phyloP scores from a whole-genome alignment of 2,329 filamentous ascomycete species.

The Cladosporium sp. region DNA sequence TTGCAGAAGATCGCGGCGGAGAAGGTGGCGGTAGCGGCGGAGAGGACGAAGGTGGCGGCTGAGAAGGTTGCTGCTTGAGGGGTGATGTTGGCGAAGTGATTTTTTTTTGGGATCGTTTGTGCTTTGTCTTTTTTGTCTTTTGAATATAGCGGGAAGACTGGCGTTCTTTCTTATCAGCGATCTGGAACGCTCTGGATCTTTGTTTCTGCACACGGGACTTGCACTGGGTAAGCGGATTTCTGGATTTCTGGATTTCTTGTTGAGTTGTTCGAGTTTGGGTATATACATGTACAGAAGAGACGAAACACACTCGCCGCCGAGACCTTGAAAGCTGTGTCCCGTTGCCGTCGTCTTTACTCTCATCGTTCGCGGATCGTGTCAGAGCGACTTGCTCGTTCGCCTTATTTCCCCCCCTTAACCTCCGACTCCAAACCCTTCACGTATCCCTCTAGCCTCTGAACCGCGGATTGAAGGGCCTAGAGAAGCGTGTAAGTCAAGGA shows the following conservation, averaged over 20 bases:
- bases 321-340: not conserved
- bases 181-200: not conserved
- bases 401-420: slow-evolving; percentile 59
- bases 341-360: not conserved
- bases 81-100: not conserved
- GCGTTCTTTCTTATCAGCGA: not conserved
- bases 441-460: slow-evolving; percentile 80
- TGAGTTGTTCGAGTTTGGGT: slow-evolving; percentile 11
- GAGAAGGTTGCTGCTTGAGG: slow-evolving; percentile 5
- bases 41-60: slow-evolving; percentile 35
- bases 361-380: not conserved
- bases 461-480: slow-evolving; percentile 86
- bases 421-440: slow-evolving; percentile 78
- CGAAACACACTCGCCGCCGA: slow-evolving; percentile 2
- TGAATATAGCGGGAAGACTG: not conserved
- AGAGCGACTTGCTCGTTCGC: too few relatives aligned
- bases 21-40: slow-evolving; percentile 38
- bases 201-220: not conserved
- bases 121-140: not conserved
- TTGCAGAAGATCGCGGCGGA: slow-evolving; percentile 60
- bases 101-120: not conserved
- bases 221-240: not conserved
- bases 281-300: slow-evolving; percentile 24
- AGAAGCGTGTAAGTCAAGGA: not conserved
- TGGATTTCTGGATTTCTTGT: not conserved